A percentile compares a stretch with the other conserved stretches of the same genome.
Conservation (phyloP, 176 grass and related monocot species). For the Puccinellia tenuiflora region DNA sequence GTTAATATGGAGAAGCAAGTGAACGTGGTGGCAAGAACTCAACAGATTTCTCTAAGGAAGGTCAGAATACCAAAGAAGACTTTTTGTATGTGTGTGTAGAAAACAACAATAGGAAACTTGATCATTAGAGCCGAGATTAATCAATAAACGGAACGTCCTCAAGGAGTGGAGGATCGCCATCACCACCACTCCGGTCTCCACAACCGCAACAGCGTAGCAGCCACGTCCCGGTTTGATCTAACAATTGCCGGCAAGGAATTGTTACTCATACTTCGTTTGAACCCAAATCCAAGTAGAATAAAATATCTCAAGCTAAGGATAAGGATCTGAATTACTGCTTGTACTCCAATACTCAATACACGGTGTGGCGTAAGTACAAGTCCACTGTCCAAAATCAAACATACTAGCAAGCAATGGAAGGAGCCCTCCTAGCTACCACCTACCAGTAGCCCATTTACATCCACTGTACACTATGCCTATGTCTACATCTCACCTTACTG, state of each 20-base stretch:
- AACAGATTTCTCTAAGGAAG: background rate
- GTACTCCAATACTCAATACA: background rate
- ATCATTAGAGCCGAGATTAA: background rate
- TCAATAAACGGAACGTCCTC: background rate
- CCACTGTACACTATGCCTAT: background rate
- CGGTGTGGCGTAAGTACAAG: background rate
- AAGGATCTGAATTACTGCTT: conserved; percentile 7
- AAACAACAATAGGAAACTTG: background rate
- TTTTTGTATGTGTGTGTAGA: background rate
- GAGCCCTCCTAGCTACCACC: background rate
- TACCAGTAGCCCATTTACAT: background rate
- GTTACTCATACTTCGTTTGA: background rate
- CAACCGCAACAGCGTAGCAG: background rate
- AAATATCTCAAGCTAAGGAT: background rate
- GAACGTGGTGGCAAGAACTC: conserved; percentile 22
- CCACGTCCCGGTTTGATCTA: conserved; percentile 15
- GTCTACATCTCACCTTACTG: background rate
- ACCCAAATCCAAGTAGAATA: background rate
- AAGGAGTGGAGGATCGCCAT: conserved; percentile 15
- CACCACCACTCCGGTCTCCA: background rate
- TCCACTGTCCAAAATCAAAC: background rate
- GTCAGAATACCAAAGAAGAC: background rate
- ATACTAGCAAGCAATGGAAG: background rate
- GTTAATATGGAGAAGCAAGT: background rate
- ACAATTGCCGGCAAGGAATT: background rate